phyloP scores from a whole-genome alignment of 805 yeast genomes.

The Metschnikowia aberdeeniae region DNA sequence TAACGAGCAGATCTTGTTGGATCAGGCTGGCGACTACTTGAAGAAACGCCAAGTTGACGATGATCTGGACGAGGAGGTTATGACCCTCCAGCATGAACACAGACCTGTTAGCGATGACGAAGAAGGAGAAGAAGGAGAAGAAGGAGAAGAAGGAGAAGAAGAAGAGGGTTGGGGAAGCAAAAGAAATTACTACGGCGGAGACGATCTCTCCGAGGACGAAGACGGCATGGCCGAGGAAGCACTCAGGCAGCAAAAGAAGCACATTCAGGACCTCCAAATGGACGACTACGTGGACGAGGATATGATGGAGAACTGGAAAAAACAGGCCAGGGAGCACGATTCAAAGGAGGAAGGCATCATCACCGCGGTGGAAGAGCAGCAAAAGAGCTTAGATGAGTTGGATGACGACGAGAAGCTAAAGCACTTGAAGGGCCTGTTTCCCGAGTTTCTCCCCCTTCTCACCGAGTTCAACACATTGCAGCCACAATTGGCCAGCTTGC shows the following conservation, averaged over 20 bases:
- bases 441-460: constrained; percentile 78
- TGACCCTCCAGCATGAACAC: constrained; percentile 28
- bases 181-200: constrained; percentile 50
- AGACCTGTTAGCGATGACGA: constrained; percentile 17
- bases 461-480: constrained; percentile 51
- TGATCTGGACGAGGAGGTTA: constrained; percentile 49
- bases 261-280: constrained; percentile 70
- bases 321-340: constrained; percentile 47
- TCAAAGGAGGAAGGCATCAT: constrained; percentile 17
- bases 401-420: constrained; percentile 50
- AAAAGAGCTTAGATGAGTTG: constrained; percentile 27
- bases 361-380: constrained; percentile 13
- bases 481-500: constrained; percentile 39
- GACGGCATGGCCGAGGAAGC: constrained; percentile 90
- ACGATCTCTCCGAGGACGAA: constrained; percentile 67
- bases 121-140: constrained; percentile 37
- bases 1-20: constrained; percentile 53
- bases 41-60: constrained; percentile 24
- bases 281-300: constrained; percentile 64
- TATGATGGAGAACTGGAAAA: constrained; percentile 74
- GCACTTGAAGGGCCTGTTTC: constrained; percentile 60
- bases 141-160: constrained; percentile 48
- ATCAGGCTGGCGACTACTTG: constrained; percentile 49
- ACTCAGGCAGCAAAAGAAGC: constrained; percentile 68
- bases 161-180: constrained; percentile 49